Base-by-base conservation (phyloP, 441 rosid genomes). In the Lepidium campestre region DNA sequence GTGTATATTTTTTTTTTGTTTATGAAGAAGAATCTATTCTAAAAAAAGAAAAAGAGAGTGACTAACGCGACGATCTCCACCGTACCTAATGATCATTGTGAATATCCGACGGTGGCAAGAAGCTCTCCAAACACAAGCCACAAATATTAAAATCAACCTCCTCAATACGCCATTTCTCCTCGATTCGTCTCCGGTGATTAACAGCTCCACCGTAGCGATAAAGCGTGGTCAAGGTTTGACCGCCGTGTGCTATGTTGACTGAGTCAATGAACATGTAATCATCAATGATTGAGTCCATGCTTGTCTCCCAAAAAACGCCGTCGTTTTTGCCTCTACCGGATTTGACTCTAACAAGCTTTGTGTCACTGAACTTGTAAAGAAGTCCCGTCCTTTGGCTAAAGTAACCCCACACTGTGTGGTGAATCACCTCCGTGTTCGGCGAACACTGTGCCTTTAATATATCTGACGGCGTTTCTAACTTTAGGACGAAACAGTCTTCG, bases 311-410 rank as follows among this genome's bases (percentile, higher is more conserved):
- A 5, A 78, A 87, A 12, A 85, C 89, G 8, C 61, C 73, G 34
- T 85, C 84, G 42, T 45, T 74, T 34, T 75, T 81, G 11, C 86
- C 85, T 13, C 64, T 79, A 0, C 56, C 34, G 5, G 88, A 70
- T 46, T 83, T 88, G 86, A 90, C 92, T 53, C 81, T 80, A n/a
- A 93, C 93, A 10, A 90, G 68, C 65, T 88, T 90, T 29, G 89
- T 81, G 61, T 88, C 96, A 70, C 87, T 84, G 35, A 93, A 80
- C 62, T 85, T 84, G 17, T 79, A 73, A 4, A 93, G 84, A 4
- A 93, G 74, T 19, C 98, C 97, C 6, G 96, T 90, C 14, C 92
- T 63, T 58, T 88, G 96, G 86, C 97, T 86, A 80, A 93, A 93
- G 75, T 81, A 86, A 8, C 98, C 98, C 94, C 97, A 82, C 10